A percentile compares a stretch with the other conserved stretches of the same genome.
Conservation (phyloP, 331 rosid species). For the Acacia pycnantha region DNA sequence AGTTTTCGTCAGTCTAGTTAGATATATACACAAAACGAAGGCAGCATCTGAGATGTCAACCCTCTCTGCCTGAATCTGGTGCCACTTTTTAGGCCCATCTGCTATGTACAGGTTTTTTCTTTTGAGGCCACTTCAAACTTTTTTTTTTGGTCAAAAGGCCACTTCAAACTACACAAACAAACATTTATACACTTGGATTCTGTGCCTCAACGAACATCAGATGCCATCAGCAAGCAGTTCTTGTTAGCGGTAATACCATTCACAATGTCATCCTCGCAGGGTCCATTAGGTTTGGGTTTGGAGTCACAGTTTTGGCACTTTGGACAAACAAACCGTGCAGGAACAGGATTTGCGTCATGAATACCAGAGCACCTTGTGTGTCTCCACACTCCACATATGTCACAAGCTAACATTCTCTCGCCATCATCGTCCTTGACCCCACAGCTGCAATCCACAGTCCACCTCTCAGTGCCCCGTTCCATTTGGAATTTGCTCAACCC, state of each 20-base stretch:
- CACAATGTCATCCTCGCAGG: constrained; percentile 51
- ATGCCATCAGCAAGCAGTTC: constrained; percentile 42
- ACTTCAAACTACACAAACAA: constrained; percentile 16
- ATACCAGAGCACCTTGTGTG: constrained; percentile 90
- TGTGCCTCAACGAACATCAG: constrained; percentile 39
- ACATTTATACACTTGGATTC: constrained; percentile 20
- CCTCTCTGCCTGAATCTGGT: not conserved
- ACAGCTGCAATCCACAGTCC: constrained; percentile 95
- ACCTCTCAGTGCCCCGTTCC: constrained; percentile 93
- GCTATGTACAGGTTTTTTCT: constrained; percentile 39
- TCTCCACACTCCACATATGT: constrained; percentile 83
- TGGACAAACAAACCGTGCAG: constrained; percentile 68
- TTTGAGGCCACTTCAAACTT: constrained; percentile 33
- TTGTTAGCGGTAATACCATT: constrained; percentile 27
- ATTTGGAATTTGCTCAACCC: constrained; percentile 70
- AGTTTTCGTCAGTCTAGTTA: constrained; percentile 11
- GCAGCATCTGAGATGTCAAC: constrained; percentile 25
- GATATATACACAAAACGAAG: constrained; percentile 31
- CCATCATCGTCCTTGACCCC: constrained; percentile 97
- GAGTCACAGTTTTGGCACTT: constrained; percentile 48
- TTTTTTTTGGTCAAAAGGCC: too few relatives aligned
- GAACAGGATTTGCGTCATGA: constrained; percentile 61
- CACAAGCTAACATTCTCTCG: constrained; percentile 97
- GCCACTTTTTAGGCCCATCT: constrained; percentile 20
- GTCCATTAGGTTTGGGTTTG: constrained; percentile 36